These are phyloP conservation scores for Eucalyptus sp. DNA, from an alignment of 345 rosid genomes.

Conservation along the genomic window DNA sequence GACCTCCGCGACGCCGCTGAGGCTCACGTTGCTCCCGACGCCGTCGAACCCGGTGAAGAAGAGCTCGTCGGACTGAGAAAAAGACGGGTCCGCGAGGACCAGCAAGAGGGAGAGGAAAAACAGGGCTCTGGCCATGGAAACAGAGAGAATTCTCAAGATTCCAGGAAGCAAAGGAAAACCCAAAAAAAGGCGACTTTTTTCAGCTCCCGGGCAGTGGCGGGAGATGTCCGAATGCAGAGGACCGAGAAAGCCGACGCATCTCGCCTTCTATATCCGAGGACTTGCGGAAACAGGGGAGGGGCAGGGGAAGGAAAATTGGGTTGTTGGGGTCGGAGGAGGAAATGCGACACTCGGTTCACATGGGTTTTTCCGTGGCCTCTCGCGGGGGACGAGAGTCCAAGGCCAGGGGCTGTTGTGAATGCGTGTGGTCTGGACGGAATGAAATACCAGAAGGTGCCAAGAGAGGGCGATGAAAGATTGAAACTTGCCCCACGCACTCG, in stretches of 20 bases:
- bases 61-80: slow-evolving; percentile 20
- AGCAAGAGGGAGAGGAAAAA: slow-evolving; percentile 5
- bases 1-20: slow-evolving; percentile 43
- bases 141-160: background rate
- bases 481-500: background rate
- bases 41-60: slow-evolving; percentile 31
- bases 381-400: background rate
- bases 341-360: background rate
- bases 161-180: background rate
- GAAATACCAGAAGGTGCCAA: background rate
- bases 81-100: slow-evolving; percentile 5
- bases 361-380: background rate
- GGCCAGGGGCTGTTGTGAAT: background rate
- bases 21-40: slow-evolving; percentile 21
- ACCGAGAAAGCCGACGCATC: background rate
- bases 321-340: background rate
- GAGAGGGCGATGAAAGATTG: background rate
- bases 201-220: background rate
- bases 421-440: background rate
- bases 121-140: slow-evolving; percentile 17
- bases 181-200: background rate
- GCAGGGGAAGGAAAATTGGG: background rate
- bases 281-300: background rate
- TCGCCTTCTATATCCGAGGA: background rate
- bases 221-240: background rate